Percentiles rank a stretch among this genome's conserved stretches.
phyloP scores from a whole-genome alignment of 345 rosid species.

The Noccaea bulbosa region DNA sequence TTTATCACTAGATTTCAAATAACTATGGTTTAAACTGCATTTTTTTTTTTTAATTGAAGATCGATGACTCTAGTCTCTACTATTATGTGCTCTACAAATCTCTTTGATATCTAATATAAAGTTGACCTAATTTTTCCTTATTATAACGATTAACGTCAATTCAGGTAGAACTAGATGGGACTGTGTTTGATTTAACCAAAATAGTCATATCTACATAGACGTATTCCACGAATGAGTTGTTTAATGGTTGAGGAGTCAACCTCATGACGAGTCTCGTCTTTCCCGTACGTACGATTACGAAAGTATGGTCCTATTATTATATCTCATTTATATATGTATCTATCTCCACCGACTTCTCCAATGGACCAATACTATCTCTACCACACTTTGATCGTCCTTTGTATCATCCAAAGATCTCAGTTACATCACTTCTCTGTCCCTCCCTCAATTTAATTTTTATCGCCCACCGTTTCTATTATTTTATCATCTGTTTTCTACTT shows the following conservation, averaged over 20 bases:
- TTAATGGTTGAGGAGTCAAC: constrained; percentile 42
- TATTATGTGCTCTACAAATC: not conserved
- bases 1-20: too few species aligned
- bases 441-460: constrained; percentile 8
- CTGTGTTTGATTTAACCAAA: constrained; percentile 11
- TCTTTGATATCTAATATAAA: not conserved
- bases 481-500: constrained; percentile 27
- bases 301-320: constrained; percentile 31
- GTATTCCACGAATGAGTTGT: constrained; percentile 41
- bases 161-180: constrained; percentile 17
- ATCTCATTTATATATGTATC: not conserved
- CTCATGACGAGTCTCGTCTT: constrained; percentile 38
- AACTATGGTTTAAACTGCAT: not conserved
- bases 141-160: not conserved
- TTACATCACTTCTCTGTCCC: constrained; percentile 32
- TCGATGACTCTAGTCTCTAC: not conserved
- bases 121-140: not conserved
- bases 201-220: constrained; percentile 34
- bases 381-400: constrained; percentile 41
- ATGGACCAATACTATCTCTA: constrained; percentile 40
- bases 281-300: constrained; percentile 42
- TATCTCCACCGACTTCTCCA: constrained; percentile 42
- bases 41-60: not conserved
- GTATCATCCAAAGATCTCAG: constrained; percentile 44
- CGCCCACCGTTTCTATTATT: constrained; percentile 32